Evolutionary conservation across 768 basidiomycete genomes (phyloP).

Genomic region (Boletales sp.): DNA sequence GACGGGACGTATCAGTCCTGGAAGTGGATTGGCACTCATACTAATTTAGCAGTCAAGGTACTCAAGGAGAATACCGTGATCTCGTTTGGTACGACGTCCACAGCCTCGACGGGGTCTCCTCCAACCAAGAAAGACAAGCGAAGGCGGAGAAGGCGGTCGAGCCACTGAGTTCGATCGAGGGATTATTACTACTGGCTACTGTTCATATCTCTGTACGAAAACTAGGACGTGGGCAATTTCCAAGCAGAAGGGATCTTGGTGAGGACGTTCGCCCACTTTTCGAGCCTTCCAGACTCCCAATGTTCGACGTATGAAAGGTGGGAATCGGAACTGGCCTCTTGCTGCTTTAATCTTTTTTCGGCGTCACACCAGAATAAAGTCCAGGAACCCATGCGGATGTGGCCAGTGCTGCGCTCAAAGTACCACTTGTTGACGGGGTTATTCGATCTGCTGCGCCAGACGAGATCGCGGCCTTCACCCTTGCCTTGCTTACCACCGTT

Average conservation of each 20-base stretch:
- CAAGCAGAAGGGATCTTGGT: constrained; percentile 76
- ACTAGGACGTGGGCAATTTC: constrained; percentile 37
- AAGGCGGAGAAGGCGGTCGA: constrained; percentile 27
- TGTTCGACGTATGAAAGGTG: constrained; percentile 70
- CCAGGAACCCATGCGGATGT: constrained; percentile 83
- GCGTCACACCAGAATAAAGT: constrained; percentile 98
- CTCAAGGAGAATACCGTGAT: constrained; percentile 37
- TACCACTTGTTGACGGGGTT: constrained; percentile 99
- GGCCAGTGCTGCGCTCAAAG: constrained; percentile 92
- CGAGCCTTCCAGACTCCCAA: constrained; percentile 72
- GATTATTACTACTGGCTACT: not conserved
- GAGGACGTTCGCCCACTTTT: constrained; percentile 64
- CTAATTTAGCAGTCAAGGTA: constrained; percentile 13
- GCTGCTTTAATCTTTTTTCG: constrained; percentile 75
- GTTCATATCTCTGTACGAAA: not conserved
- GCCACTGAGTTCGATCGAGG: constrained; percentile 10
- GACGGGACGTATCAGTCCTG: constrained; percentile 41
- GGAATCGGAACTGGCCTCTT: constrained; percentile 60
- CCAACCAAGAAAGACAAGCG: constrained; percentile 31
- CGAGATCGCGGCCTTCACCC: constrained; percentile 89
- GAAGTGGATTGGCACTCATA: constrained; percentile 39
- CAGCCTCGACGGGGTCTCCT: constrained; percentile 25
- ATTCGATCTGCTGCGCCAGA: constrained; percentile 90
- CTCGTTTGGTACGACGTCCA: constrained; percentile 26
- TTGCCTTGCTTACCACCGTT: constrained; percentile 89